Conservation (phyloP, 163 green algal species). For the Trebouxiophyceae sp. region DNA sequence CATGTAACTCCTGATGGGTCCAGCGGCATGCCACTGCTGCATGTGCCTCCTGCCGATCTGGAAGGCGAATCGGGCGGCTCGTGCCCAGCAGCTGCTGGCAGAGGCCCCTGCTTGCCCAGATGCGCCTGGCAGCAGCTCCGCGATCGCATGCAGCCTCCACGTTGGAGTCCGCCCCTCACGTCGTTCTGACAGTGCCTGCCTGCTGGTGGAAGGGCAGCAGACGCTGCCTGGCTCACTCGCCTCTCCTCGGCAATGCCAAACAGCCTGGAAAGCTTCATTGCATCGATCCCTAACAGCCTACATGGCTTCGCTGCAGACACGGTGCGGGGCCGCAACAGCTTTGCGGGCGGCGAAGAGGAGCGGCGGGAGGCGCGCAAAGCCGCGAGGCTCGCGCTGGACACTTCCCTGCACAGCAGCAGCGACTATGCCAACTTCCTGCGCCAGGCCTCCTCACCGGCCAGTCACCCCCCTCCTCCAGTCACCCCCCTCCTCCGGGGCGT, state of each 20-base stretch:
- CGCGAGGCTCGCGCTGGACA: constrained; percentile 65
- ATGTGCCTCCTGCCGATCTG: too few relatives aligned
- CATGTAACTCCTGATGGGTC: too few relatives aligned
- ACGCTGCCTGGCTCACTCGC: not conserved
- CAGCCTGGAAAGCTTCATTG: not conserved
- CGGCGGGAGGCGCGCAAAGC: constrained; percentile 61
- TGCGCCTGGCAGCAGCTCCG: too few relatives aligned
- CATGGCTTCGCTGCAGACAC: not conserved
- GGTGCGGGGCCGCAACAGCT: not conserved
- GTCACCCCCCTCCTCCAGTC: too few relatives aligned
- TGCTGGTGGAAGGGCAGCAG: not conserved
- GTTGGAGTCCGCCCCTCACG: too few relatives aligned
- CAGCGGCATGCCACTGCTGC: too few relatives aligned
- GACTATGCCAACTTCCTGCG: constrained; percentile 20
- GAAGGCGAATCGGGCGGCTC: too few relatives aligned
- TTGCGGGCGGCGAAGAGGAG: constrained; percentile 20
- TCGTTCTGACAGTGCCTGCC: constrained; percentile 23
- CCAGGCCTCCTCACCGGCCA: too few relatives aligned
- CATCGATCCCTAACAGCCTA: not conserved
- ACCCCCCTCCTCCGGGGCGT: too few relatives aligned
- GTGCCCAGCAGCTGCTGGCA: too few relatives aligned
- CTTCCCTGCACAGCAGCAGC: constrained; percentile 29
- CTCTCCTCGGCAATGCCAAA: not conserved
- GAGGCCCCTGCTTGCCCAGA: too few relatives aligned
- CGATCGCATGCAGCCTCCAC: too few relatives aligned